Conservation (phyloP, 352 stramenopile genomes). For the Phytophthora tubulina region DNA sequence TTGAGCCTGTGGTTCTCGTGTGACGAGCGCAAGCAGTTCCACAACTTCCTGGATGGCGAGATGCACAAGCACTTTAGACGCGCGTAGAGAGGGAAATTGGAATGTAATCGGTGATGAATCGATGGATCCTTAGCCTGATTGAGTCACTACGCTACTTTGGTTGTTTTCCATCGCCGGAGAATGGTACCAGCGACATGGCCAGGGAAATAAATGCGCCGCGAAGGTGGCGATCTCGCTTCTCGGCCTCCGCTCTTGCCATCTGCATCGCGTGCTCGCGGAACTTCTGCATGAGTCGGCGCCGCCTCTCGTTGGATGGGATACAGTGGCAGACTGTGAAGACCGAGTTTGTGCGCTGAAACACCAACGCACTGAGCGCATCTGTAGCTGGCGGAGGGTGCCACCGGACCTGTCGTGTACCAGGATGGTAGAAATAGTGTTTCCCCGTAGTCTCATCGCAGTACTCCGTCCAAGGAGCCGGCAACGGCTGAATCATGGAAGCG, state of each 20-base stretch:
- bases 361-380: conserved; percentile 48
- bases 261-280: conserved; percentile 59
- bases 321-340: conserved; percentile 67
- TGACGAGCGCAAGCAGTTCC: conserved; percentile 82
- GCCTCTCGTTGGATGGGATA: conserved; percentile 62
- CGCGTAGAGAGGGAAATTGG: conserved; percentile 35
- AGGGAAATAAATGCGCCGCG: conserved; percentile 64
- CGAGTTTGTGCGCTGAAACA: conserved; percentile 71
- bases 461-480: conserved; percentile 61
- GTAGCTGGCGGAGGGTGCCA: conserved; percentile 54
- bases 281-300: conserved; percentile 61
- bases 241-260: conserved; percentile 44
- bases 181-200: conserved; percentile 46
- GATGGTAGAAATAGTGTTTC: conserved; percentile 70
- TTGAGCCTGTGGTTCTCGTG: conserved; percentile 96
- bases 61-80: conserved; percentile 83
- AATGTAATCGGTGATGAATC: conserved; percentile 13
- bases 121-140: conserved; percentile 2
- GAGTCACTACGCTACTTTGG: conserved; percentile 4
- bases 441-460: conserved; percentile 52
- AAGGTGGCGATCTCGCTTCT: conserved; percentile 58
- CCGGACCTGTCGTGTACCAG: conserved; percentile 45
- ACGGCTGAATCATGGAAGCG: conserved; percentile 35
- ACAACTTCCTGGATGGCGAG: conserved; percentile 92
- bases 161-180: conserved; percentile 7